A percentile compares a stretch with the other conserved stretches of the same genome.
phyloP scores from a whole-genome alignment of 139 green algal species.

The Zygnema circumcarinatum region DNA sequence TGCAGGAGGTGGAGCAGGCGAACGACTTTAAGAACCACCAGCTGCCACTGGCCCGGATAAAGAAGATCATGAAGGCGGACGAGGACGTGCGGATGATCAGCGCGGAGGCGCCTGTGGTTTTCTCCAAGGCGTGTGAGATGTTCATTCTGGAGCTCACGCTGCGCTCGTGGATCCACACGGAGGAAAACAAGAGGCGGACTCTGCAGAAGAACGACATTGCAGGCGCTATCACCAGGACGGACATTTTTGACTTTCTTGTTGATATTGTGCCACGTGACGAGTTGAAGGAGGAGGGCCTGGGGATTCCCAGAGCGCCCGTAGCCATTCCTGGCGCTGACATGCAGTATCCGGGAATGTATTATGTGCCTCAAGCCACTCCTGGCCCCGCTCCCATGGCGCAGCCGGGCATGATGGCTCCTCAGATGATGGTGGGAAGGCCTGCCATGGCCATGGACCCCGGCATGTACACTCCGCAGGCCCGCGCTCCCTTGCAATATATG shows the following conservation, averaged over 20 bases:
- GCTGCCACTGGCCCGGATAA: conserved; percentile 97
- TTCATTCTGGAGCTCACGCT: conserved; percentile 94
- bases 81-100: conserved; percentile 70
- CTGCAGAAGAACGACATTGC: conserved; percentile 95
- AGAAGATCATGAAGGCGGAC: conserved; percentile 99
- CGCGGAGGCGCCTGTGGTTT: conserved; percentile 95
- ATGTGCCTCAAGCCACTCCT: conserved; percentile 20
- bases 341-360: conserved; percentile 14
- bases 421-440: conserved; percentile 13
- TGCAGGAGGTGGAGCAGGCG: conserved; percentile 76
- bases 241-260: conserved; percentile 97
- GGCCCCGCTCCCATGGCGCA: background rate
- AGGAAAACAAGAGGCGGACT: conserved; percentile 96
- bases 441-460: background rate
- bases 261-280: conserved; percentile 86
- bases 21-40: conserved; percentile 95
- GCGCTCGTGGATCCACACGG: conserved; percentile 89
- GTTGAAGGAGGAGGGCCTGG: conserved; percentile 39
- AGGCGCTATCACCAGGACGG: conserved; percentile 88
- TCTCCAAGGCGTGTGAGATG: conserved; percentile 97
- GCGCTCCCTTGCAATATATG: conserved; percentile 4
- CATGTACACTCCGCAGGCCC: background rate
- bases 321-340: conserved; percentile 18
- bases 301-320: background rate
- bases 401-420: conserved; percentile 9